Evolutionary conservation across 2,329 filamentous ascomycete species (phyloP).

Genomic region (Teratosphaeria destructans): DNA sequence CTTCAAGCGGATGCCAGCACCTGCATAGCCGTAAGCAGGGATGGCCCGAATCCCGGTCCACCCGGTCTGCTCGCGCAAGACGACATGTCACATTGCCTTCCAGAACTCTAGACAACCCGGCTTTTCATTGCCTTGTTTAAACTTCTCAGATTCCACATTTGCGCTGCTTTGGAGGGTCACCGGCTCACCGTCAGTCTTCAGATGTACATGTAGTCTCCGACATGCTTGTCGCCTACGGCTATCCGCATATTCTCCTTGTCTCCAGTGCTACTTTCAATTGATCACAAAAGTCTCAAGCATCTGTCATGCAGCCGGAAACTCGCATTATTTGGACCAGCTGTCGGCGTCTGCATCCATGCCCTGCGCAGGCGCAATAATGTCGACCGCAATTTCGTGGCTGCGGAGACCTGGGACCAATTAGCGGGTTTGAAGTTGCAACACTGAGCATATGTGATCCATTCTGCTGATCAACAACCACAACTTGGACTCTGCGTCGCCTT

Average conservation of each 20-base stretch:
- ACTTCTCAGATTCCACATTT: not conserved
- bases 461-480: not conserved
- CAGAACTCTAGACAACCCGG: not conserved
- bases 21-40: not conserved
- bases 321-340: not conserved
- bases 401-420: not conserved
- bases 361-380: not conserved
- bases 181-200: not conserved
- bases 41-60: not conserved
- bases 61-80: not conserved
- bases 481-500: not conserved
- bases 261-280: not conserved
- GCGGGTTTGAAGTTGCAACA: not conserved
- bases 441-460: not conserved
- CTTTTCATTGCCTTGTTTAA: not conserved
- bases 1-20: not conserved
- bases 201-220: not conserved
- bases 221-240: not conserved
- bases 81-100: not conserved
- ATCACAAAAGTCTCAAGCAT: not conserved
- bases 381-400: not conserved
- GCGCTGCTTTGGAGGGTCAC: not conserved
- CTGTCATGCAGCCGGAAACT: not conserved
- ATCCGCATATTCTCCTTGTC: not conserved
- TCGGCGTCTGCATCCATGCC: not conserved